A percentile compares a stretch with the other conserved stretches of the same genome.
These are phyloP conservation scores for Candida quercuum DNA, from an alignment of 805 yeast genomes.

Conservation along the genomic window DNA sequence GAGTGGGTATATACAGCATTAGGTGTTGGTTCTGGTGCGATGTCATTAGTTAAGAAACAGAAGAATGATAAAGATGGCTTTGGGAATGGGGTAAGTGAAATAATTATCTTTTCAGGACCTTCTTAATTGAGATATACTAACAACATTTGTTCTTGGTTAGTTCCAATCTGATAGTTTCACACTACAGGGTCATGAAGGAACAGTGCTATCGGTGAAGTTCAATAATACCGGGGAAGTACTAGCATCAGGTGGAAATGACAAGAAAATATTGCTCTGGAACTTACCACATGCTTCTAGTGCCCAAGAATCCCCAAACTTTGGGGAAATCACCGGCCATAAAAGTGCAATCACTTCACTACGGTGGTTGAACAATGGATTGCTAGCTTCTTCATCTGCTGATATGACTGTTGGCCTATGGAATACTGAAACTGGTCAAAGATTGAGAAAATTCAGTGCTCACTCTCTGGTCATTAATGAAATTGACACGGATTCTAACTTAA, in stretches of 20 bases:
- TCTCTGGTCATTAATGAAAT: constrained; percentile 52
- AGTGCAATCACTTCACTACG: constrained; percentile 56
- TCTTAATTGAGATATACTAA: constrained; percentile 4
- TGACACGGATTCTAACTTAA: constrained; percentile 27
- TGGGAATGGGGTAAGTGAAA: not conserved
- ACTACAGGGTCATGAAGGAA: constrained; percentile 48
- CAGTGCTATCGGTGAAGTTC: constrained; percentile 49
- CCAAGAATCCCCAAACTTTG: constrained; percentile 31
- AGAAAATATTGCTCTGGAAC: constrained; percentile 29
- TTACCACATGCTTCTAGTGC: constrained; percentile 17
- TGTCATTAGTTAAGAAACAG: constrained; percentile 33
- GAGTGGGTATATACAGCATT: no score
- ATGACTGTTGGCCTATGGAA: constrained; percentile 60
- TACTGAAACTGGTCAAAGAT: constrained; percentile 45
- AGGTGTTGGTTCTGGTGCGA: constrained; percentile 5
- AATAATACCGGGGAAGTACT: constrained; percentile 43
- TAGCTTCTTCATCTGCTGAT: constrained; percentile 59
- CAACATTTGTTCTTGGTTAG: constrained; percentile 7
- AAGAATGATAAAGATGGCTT: constrained; percentile 10
- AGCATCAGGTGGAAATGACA: constrained; percentile 63
- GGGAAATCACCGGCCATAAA: constrained; percentile 50
- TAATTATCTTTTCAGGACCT: no score
- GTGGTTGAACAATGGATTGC: constrained; percentile 45
- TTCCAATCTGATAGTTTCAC: constrained; percentile 22
- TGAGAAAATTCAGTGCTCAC: constrained; percentile 51